phyloP scores from a whole-genome alignment of 257 asterid genomes.

The Plantago elongata region DNA sequence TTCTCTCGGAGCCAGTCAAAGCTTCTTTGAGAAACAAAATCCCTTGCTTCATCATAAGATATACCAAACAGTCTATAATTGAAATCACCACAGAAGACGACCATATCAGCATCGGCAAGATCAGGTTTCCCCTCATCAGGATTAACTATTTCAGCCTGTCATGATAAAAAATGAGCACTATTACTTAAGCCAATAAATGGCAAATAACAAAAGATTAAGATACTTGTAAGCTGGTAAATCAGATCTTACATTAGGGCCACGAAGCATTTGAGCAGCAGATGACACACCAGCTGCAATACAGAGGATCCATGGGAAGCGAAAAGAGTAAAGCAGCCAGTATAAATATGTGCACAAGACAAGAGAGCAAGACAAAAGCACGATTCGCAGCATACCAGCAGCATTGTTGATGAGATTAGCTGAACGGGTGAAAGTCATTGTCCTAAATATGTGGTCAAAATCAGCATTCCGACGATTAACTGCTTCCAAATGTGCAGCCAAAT shows the following conservation, averaged over 20 bases:
- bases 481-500: conserved; percentile 96
- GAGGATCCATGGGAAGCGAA: conserved; percentile 73
- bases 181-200: conserved; percentile 6
- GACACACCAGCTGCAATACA: conserved; percentile 89
- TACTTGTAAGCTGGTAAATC: background rate
- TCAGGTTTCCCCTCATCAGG: conserved; percentile 77
- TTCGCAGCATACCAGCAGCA: conserved; percentile 81
- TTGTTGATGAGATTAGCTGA: conserved; percentile 50
- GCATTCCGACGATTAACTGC: conserved; percentile 92
- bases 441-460: conserved; percentile 80
- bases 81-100: conserved; percentile 79
- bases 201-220: background rate
- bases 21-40: conserved; percentile 95
- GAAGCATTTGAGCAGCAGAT: conserved; percentile 80
- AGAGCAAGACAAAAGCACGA: conserved; percentile 66
- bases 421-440: conserved; percentile 76
- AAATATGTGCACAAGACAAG: conserved; percentile 69
- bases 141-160: conserved; percentile 41
- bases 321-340: conserved; percentile 67
- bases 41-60: conserved; percentile 96
- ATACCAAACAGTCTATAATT: conserved; percentile 94
- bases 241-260: conserved; percentile 53
- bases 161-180: conserved; percentile 8
- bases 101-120: conserved; percentile 91
- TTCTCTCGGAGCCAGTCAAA: conserved; percentile 98